Percentiles rank a stretch among this genome's conserved stretches.
Conservation (phyloP, 257 asterid species). For the Penstemon newberryi region DNA sequence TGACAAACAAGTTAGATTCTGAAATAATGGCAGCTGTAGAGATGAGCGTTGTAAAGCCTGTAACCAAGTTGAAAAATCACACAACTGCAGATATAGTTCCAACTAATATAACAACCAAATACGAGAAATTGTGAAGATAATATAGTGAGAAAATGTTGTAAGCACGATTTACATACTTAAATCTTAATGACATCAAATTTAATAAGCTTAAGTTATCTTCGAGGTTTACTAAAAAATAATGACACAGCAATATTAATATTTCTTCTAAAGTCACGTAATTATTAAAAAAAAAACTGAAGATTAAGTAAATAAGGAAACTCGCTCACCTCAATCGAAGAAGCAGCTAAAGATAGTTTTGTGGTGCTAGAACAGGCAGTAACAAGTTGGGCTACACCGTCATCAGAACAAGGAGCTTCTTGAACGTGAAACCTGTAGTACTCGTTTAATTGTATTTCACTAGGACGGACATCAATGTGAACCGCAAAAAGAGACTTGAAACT, state of each 20-base stretch:
- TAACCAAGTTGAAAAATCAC: neutral
- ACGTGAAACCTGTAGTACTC: neutral
- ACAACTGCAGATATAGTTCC: neutral
- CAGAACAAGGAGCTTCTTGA: neutral
- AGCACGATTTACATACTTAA: neutral
- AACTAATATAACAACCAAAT: neutral
- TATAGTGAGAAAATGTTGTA: neutral
- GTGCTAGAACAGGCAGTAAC: slow-evolving; percentile 4
- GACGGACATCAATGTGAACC: neutral
- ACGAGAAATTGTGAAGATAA: neutral
- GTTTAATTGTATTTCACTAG: too few species aligned
- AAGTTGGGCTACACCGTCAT: neutral
- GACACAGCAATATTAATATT: neutral
- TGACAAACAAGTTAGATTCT: neutral
- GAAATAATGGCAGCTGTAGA: neutral
- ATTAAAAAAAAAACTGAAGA: too few species aligned
- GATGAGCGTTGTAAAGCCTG: neutral
- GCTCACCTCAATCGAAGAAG: neutral
- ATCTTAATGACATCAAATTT: too few species aligned
- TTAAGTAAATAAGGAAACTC: neutral
- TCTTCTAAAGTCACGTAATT: too few species aligned
- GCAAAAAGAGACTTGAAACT: neutral
- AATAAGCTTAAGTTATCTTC: too few species aligned
- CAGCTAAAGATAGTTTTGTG: neutral
- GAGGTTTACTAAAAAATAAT: neutral